Percentiles rank a stretch among this genome's conserved stretches.
Conservation (phyloP, 164 flowering plant genomes). For the Sextonia rubra region DNA sequence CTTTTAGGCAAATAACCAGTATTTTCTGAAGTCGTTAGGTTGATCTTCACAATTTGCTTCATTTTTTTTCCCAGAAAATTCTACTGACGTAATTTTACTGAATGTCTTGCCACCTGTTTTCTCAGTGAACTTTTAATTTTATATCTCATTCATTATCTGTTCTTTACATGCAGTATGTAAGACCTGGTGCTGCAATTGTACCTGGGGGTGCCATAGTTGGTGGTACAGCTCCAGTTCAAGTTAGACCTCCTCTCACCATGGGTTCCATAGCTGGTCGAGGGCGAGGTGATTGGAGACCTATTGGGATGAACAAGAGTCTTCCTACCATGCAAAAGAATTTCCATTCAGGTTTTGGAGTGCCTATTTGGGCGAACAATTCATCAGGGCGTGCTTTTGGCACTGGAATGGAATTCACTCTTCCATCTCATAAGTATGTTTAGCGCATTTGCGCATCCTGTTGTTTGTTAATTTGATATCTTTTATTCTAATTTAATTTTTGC, state of each 20-base stretch:
- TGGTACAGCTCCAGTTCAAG: slow-evolving; percentile 63
- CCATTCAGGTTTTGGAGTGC: slow-evolving; percentile 58
- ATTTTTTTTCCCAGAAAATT: background rate
- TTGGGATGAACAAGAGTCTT: slow-evolving; percentile 41
- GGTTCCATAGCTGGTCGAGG: slow-evolving; percentile 52
- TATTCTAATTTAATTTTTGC: too few species aligned
- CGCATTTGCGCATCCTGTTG: background rate
- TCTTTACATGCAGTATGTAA: slow-evolving; percentile 64
- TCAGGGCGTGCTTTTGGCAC: slow-evolving; percentile 71
- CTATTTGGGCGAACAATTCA: slow-evolving; percentile 57
- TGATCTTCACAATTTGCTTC: background rate
- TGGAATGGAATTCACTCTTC: slow-evolving; percentile 93
- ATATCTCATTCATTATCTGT: background rate
- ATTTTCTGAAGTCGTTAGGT: background rate
- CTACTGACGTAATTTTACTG: background rate
- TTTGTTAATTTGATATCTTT: too few species aligned
- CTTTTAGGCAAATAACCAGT: background rate
- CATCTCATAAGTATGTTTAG: slow-evolving; percentile 85
- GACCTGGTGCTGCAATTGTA: slow-evolving; percentile 87
- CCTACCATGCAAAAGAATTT: slow-evolving; percentile 57
- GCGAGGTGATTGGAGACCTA: slow-evolving; percentile 68
- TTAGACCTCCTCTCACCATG: slow-evolving; percentile 59
- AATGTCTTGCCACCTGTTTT: background rate
- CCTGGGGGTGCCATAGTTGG: slow-evolving; percentile 45
- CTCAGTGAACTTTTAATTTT: background rate